Conservation (phyloP, 2,329 filamentous ascomycete species). For the Claviceps arundinis region DNA sequence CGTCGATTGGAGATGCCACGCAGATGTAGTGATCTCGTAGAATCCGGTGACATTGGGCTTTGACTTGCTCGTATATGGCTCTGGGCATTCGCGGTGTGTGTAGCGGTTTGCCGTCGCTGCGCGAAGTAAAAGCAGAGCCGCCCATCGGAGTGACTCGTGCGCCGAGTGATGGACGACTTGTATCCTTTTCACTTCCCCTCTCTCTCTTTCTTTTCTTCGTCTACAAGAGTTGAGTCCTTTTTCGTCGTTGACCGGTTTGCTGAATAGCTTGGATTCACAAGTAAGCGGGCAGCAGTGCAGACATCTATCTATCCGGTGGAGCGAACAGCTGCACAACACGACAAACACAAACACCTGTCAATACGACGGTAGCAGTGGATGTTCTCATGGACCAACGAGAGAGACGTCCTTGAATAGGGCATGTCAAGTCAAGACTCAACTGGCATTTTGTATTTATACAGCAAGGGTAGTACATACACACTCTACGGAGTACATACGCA, state of each 20-base stretch:
- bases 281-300: too few relatives aligned
- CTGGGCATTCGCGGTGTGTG: constrained; percentile 52
- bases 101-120: constrained; percentile 30
- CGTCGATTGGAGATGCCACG: constrained; percentile 51
- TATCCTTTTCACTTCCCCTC: neutral
- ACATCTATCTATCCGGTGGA: too few relatives aligned
- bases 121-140: constrained; percentile 43
- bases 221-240: too few relatives aligned
- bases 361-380: too few relatives aligned
- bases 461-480: too few relatives aligned
- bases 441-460: too few relatives aligned
- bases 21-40: constrained; percentile 38
- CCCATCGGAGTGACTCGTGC: constrained; percentile 41
- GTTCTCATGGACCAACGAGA: too few relatives aligned
- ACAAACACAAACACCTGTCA: too few relatives aligned
- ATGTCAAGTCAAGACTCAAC: too few relatives aligned
- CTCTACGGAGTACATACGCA: too few relatives aligned
- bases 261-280: neutral
- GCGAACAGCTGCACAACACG: too few relatives aligned
- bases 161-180: neutral
- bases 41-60: constrained; percentile 28
- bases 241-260: neutral
- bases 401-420: too few relatives aligned
- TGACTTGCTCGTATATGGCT: constrained; percentile 40
- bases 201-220: neutral